Evolutionary conservation across 768 basidiomycete genomes (phyloP).

Genomic region (Tylopilus cervinicoccineus): DNA sequence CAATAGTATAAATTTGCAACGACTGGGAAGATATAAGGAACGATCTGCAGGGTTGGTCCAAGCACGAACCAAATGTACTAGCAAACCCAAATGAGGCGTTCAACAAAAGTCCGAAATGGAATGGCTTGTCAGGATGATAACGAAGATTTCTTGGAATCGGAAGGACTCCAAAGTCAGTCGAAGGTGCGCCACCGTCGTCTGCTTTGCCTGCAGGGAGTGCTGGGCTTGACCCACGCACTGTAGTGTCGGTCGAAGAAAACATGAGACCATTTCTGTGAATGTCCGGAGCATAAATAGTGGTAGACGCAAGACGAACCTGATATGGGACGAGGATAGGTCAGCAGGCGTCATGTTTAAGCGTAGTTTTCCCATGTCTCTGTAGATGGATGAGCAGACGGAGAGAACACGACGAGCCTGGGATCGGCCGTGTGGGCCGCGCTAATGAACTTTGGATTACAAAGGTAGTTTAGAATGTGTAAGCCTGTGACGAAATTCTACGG

Average conservation of each 20-base stretch:
- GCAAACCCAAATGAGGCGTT: slow-evolving; percentile 62
- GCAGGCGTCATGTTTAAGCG: too few relatives aligned
- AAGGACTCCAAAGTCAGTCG: slow-evolving; percentile 56
- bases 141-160: slow-evolving; percentile 57
- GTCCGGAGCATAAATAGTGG: slow-evolving; percentile 12
- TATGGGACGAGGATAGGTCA: background rate
- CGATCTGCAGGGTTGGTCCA: background rate
- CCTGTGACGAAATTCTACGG: too few relatives aligned
- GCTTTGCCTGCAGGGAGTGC: background rate
- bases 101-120: slow-evolving; percentile 48
- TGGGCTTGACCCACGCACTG: background rate
- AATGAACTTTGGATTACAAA: too few relatives aligned
- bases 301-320: background rate
- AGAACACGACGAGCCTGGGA: too few relatives aligned
- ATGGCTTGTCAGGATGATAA: slow-evolving; percentile 47
- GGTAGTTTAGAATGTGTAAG: too few relatives aligned
- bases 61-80: slow-evolving; percentile 41
- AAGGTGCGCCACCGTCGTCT: background rate
- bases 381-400: too few relatives aligned
- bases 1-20: slow-evolving; percentile 82
- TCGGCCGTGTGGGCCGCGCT: too few relatives aligned
- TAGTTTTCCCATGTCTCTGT: too few relatives aligned
- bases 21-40: slow-evolving; percentile 31
- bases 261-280: slow-evolving; percentile 4
- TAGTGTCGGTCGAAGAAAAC: slow-evolving; percentile 11